Evolutionary conservation across 2,329 filamentous ascomycete genomes (phyloP).

Genomic region (Sphaerulina populicola): DNA sequence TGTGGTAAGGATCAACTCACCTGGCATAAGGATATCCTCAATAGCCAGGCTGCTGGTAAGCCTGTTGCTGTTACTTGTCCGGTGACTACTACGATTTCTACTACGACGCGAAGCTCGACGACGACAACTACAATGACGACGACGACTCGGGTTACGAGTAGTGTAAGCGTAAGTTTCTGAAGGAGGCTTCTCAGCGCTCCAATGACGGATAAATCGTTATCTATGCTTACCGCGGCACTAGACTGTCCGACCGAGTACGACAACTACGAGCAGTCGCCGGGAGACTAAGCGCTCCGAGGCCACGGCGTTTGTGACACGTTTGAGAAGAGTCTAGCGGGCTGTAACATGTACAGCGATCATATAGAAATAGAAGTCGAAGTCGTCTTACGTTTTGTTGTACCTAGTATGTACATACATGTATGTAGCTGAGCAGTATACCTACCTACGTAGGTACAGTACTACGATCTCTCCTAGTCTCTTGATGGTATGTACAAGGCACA

Average conservation of each 20-base stretch:
- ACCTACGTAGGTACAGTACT: too few species aligned
- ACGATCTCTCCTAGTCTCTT: too few species aligned
- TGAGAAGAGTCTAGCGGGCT: background rate
- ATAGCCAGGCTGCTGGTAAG: background rate
- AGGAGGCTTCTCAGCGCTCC: too few species aligned
- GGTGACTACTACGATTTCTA: background rate
- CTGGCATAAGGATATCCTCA: conserved; percentile 43
- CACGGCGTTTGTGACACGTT: background rate
- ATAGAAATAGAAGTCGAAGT: too few species aligned
- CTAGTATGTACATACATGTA: too few species aligned
- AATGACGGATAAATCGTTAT: too few species aligned
- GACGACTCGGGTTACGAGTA: background rate
- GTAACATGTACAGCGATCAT: too few species aligned
- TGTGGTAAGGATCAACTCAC: conserved; percentile 40
- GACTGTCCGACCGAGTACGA: background rate
- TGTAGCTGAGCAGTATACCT: too few species aligned
- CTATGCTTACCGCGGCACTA: too few species aligned
- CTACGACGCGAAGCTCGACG: background rate
- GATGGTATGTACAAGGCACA: too few species aligned
- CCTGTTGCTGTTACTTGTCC: conserved; percentile 1
- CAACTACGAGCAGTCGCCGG: background rate
- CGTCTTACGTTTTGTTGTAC: too few species aligned
- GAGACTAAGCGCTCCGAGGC: background rate
- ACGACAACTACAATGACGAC: background rate
- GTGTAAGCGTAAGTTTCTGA: background rate